Percentiles rank a stretch among this genome's conserved stretches.
phyloP scores from a whole-genome alignment of 2,329 filamentous ascomycete genomes.

The Bisporella sp. region DNA sequence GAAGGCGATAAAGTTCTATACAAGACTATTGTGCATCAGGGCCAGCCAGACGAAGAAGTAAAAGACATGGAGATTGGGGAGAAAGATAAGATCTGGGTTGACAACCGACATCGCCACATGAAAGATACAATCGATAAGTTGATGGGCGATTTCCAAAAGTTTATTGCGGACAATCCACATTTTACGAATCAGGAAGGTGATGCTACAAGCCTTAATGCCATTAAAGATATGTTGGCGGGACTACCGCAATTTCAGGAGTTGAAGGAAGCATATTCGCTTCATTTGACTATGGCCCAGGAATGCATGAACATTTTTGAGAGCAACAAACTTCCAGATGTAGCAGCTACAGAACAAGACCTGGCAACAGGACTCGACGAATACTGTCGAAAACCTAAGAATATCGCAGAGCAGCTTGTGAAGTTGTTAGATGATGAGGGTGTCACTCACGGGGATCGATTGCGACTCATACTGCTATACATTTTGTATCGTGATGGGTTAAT shows the following conservation, averaged over 20 bases:
- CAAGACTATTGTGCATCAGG: conserved; percentile 71
- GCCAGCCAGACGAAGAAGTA: conserved; percentile 60
- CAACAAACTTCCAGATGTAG: conserved; percentile 79
- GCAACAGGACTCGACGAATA: conserved; percentile 93
- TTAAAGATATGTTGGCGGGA: conserved; percentile 95
- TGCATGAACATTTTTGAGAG: conserved; percentile 91
- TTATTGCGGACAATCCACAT: conserved; percentile 84
- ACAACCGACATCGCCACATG: conserved; percentile 94
- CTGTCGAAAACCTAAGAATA: conserved; percentile 80
- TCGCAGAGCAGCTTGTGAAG: conserved; percentile 77
- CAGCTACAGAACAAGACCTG: conserved; percentile 81
- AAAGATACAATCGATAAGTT: conserved; percentile 94
- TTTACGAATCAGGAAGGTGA: conserved; percentile 71
- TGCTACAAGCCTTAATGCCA: conserved; percentile 74
- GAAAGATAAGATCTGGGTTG: conserved; percentile 90
- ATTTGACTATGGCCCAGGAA: conserved; percentile 94
- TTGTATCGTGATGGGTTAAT: conserved; percentile 83
- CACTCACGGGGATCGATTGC: conserved; percentile 65
- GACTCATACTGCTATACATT: conserved; percentile 78
- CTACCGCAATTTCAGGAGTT: conserved; percentile 91
- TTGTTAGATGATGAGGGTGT: conserved; percentile 82
- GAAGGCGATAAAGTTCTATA: conserved; percentile 87
- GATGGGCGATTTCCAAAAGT: conserved; percentile 86
- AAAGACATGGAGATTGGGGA: conserved; percentile 91
- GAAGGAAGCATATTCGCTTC: conserved; percentile 90